Base-by-base conservation (phyloP, 148 eudicot species). In the Rhododendron griersonianum region DNA sequence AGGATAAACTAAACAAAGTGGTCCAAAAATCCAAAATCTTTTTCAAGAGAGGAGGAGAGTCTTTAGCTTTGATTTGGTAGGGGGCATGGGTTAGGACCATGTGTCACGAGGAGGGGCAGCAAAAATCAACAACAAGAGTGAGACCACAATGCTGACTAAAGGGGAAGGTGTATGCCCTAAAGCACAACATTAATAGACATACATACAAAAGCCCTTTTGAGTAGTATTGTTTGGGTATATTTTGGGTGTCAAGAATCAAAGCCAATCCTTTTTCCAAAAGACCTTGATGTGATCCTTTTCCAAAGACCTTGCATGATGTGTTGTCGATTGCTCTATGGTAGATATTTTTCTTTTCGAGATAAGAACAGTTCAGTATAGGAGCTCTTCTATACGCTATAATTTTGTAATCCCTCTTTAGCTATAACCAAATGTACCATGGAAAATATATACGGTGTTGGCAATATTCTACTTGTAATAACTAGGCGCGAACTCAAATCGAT, bases 1-100 rank as follows among this genome's bases (percentile, higher is more conserved):
- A 78, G 7, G 81, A 41, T 78, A 18, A n/a, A 5, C 0, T 41
- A 41, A 77, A 41, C 21, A 6, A 59, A 6, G 55, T 45, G 82
- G 82, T 79, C 82, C 82, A 13, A 45, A 78, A 71, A 78, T 45
- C 25, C 81, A 4, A 45, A 78, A 77, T 79, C 82, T 79, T 79
- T 19, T 47, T 71, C 39, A 6, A 21, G 50, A 3, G 53, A 44
- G 28, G 48, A 21, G 50, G 14, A 9, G 80, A 44, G 25, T 11
- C 48, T 9, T 9, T 41, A 18, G 14, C 50, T 41, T 77, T 39
- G 28, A 77, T 77, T 77, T 44, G 28, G 28, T 77, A 39, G 47
- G 51, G 80, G 51, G 80, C 21, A 6, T 77, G 28, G 50, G 80
- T 21, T 28, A 79, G 82, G 59, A 79, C 82, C 82, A 79, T 79